phyloP scores from a whole-genome alignment of 83 land plant genomes.

The Diphasiastrum complanatum region DNA sequence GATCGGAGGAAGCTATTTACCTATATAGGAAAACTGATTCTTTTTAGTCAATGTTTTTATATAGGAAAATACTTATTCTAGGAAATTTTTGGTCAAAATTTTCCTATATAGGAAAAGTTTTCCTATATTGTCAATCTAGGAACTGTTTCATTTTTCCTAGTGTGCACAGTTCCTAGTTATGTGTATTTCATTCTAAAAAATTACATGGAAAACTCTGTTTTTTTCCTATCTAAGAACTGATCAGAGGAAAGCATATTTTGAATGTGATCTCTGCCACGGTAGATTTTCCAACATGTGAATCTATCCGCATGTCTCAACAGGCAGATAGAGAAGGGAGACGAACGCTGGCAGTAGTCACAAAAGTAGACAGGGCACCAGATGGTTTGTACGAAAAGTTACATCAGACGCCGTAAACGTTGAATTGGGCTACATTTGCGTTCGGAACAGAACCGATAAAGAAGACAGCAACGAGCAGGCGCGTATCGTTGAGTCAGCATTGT shows the following conservation, averaged over 20 bases:
- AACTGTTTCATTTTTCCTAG: no score
- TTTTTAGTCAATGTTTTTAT: no score
- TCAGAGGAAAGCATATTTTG: slow-evolving; percentile 23
- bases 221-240: no score
- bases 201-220: no score
- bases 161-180: no score
- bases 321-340: slow-evolving; percentile 5
- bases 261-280: slow-evolving; percentile 20
- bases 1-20: no score
- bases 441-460: slow-evolving; percentile 12
- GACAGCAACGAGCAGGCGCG: slow-evolving; percentile 16
- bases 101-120: no score
- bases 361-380: slow-evolving; percentile 16
- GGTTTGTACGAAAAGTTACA: slow-evolving; percentile 21
- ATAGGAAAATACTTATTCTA: no score
- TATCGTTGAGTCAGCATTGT: slow-evolving; percentile 2
- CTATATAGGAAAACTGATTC: no score
- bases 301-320: slow-evolving; percentile 9
- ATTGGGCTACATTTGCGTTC: slow-evolving; percentile 21
- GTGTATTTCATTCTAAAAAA: no score
- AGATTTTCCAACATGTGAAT: slow-evolving; percentile 11
- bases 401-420: slow-evolving; percentile 21
- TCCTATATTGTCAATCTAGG: no score
- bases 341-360: slow-evolving; percentile 15
- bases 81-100: no score